A percentile compares a stretch with the other conserved stretches of the same genome.
Evolutionary conservation across 768 basidiomycete genomes (phyloP).

Genomic region (Auricularia sp.): DNA sequence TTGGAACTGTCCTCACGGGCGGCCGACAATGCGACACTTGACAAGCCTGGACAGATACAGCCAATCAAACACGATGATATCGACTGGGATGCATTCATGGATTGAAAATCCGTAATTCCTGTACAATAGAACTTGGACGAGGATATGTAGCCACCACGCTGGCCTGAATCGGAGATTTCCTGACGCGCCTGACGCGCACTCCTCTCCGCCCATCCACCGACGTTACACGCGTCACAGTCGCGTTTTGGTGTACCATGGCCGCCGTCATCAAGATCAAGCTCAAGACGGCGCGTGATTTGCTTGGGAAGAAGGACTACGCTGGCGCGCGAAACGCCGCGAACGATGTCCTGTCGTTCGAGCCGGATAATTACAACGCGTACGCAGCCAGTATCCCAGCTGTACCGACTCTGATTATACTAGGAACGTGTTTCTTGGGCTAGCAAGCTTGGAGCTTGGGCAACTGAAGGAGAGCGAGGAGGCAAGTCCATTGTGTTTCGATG

Average conservation of each 20-base stretch:
- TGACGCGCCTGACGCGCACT: too few relatives aligned
- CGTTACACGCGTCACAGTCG: too few relatives aligned
- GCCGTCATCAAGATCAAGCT: conserved; percentile 58
- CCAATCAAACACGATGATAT: background rate
- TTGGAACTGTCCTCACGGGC: conserved; percentile 83
- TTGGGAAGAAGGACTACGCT: conserved; percentile 66
- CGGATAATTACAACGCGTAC: conserved; percentile 82
- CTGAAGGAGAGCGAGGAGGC: conserved; percentile 78
- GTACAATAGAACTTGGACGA: too few relatives aligned
- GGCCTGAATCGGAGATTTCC: too few relatives aligned
- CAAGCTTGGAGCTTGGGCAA: conserved; percentile 66
- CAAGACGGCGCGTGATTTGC: conserved; percentile 66
- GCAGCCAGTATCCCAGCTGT: conserved; percentile 19
- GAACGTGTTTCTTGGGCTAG: conserved; percentile 76
- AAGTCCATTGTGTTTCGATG: conserved; percentile 21
- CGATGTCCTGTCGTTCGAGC: conserved; percentile 63
- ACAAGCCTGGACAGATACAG: background rate
- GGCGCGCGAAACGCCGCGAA: conserved; percentile 56
- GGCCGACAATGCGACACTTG: conserved; percentile 42
- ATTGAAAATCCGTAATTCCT: background rate
- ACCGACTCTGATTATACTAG: conserved; percentile 29
- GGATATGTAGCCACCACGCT: too few relatives aligned
- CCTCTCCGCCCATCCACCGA: too few relatives aligned
- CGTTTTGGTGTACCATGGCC: conserved; percentile 9
- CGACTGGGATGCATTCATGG: background rate